phyloP scores from a whole-genome alignment of 495 filamentous ascomycete species.

The Niebla homalea region DNA sequence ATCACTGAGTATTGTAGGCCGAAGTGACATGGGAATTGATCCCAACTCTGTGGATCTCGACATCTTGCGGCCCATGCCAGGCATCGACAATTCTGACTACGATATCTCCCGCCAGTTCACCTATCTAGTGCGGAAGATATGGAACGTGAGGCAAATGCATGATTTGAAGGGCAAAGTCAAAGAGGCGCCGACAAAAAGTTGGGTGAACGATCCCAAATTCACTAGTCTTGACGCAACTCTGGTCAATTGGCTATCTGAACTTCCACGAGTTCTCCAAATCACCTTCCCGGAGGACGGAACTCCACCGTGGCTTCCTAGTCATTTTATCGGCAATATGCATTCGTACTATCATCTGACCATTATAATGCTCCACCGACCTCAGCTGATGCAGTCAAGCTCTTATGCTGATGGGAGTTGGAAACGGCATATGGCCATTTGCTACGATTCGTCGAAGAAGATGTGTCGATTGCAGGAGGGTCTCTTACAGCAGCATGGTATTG shows the following conservation, averaged over 20 bases:
- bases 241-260: slow-evolving; percentile 56
- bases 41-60: slow-evolving; percentile 65
- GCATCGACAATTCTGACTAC: slow-evolving; percentile 63
- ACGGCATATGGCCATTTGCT: slow-evolving; percentile 73
- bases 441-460: slow-evolving; percentile 73
- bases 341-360: slow-evolving; percentile 81
- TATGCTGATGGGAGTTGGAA: slow-evolving; percentile 75
- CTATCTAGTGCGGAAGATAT: slow-evolving; percentile 62
- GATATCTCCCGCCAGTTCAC: slow-evolving; percentile 69
- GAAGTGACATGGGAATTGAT: slow-evolving; percentile 65
- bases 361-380: slow-evolving; percentile 81
- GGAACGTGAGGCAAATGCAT: slow-evolving; percentile 65
- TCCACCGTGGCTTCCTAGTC: slow-evolving; percentile 73
- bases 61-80: slow-evolving; percentile 46
- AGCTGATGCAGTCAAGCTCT: slow-evolving; percentile 64
- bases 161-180: slow-evolving; percentile 64
- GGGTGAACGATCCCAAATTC: slow-evolving; percentile 79
- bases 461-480: slow-evolving; percentile 88
- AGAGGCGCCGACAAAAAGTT: slow-evolving; percentile 59
- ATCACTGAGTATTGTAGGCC: slow-evolving; percentile 43
- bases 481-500: slow-evolving; percentile 59
- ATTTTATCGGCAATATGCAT: slow-evolving; percentile 87
- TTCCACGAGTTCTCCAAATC: slow-evolving; percentile 70
- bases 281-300: slow-evolving; percentile 66
- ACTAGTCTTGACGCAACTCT: slow-evolving; percentile 63